Percentiles rank a stretch among this genome's conserved stretches.
These are phyloP conservation scores for Hanseniaspora nectarophila DNA, from an alignment of 805 yeast species.

Conservation along the genomic window DNA sequence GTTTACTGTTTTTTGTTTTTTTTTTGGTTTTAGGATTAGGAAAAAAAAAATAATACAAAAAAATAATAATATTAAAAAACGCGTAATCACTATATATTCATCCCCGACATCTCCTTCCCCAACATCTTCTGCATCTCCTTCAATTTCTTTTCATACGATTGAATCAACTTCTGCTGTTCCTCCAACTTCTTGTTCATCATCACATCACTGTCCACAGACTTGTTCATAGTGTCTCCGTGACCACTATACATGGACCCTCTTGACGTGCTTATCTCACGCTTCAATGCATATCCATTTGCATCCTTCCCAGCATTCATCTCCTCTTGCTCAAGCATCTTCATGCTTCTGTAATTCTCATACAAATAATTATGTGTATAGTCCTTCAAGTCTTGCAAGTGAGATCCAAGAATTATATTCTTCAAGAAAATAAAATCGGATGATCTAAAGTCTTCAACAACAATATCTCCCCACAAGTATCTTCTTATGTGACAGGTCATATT, in stretches of 20 bases:
- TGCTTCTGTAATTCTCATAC: constrained; percentile 71
- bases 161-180: constrained; percentile 22
- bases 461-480: constrained; percentile 57
- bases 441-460: constrained; percentile 43
- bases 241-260: not conserved
- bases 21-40: too few species aligned
- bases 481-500: constrained; percentile 35
- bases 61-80: not conserved
- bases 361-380: constrained; percentile 64
- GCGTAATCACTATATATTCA: not conserved
- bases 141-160: constrained; percentile 21
- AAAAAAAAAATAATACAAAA: not conserved
- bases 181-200: constrained; percentile 14
- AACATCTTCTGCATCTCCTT: constrained; percentile 19
- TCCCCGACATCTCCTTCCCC: not conserved
- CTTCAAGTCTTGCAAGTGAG: constrained; percentile 72
- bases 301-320: not conserved
- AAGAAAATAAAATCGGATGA: constrained; percentile 59
- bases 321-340: constrained; percentile 36
- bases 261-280: not conserved
- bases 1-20: too few species aligned
- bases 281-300: not conserved
- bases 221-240: not conserved
- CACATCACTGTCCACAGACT: not conserved
- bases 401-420: constrained; percentile 59